Conservation (phyloP, 2,329 filamentous ascomycete genomes). For the Purpureocillium takamizusanense region DNA sequence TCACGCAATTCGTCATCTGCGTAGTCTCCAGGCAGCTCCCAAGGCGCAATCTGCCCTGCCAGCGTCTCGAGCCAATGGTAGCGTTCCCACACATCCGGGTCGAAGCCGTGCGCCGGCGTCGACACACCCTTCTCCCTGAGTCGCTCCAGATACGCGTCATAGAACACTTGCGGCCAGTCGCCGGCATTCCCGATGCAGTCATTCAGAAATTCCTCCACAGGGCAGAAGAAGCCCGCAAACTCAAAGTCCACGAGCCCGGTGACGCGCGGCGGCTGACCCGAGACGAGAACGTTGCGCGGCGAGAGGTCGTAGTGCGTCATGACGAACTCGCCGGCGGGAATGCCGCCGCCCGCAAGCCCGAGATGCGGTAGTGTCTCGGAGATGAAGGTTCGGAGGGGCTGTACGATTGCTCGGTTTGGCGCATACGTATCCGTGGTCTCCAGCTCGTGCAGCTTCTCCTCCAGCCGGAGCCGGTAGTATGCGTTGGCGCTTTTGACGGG, state of each 20-base stretch:
- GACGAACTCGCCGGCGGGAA: conserved; percentile 1
- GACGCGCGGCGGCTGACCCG: conserved; percentile 6
- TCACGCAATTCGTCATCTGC: neutral
- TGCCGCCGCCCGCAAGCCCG: neutral
- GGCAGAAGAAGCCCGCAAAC: conserved; percentile 13
- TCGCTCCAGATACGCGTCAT: conserved; percentile 6
- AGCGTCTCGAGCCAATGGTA: conserved; percentile 2
- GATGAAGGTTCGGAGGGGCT: conserved; percentile 1
- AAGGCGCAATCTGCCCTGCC: conserved; percentile 5
- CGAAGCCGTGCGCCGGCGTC: conserved; percentile 1
- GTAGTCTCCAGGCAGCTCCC: conserved; percentile 6
- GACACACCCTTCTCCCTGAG: conserved; percentile 2
- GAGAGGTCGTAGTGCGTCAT: conserved; percentile 15
- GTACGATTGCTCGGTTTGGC: conserved; percentile 1
- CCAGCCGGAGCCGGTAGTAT: conserved; percentile 7
- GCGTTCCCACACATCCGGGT: conserved; percentile 3
- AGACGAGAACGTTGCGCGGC: conserved; percentile 12
- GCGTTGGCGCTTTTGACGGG: conserved; percentile 6
- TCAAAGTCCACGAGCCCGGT: conserved; percentile 14
- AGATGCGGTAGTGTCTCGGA: conserved; percentile 7
- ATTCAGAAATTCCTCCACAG: conserved; percentile 10
- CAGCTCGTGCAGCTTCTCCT: conserved; percentile 5
- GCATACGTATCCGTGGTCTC: conserved; percentile 1
- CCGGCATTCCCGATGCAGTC: conserved; percentile 5
- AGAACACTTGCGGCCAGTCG: conserved; percentile 7